Evolutionary conservation across 2,329 filamentous ascomycete species (phyloP).

Genomic region (Alternaria tenuissima): DNA sequence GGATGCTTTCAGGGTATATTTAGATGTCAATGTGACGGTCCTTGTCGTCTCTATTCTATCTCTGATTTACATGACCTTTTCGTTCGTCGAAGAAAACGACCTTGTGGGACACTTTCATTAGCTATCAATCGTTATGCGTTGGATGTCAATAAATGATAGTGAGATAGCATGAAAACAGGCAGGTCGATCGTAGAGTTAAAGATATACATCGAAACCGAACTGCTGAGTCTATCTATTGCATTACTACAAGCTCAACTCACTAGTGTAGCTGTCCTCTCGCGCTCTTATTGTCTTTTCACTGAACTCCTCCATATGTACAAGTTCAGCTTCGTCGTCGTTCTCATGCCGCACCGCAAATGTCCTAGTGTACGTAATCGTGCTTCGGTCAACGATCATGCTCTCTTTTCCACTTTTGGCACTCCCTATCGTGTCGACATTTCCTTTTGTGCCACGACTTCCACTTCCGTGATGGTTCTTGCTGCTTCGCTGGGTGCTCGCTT

Average conservation of each 20-base stretch:
- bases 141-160: too few relatives aligned
- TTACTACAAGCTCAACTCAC: neutral
- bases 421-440: constrained; percentile 10
- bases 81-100: too few relatives aligned
- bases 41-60: too few relatives aligned
- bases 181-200: too few relatives aligned
- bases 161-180: too few relatives aligned
- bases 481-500: constrained; percentile 2
- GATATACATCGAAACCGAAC: too few relatives aligned
- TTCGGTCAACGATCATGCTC: neutral
- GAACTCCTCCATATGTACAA: neutral
- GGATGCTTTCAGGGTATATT: too few relatives aligned
- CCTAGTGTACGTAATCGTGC: constrained; percentile 12
- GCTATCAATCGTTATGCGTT: too few relatives aligned
- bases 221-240: too few relatives aligned
- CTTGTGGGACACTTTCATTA: too few relatives aligned
- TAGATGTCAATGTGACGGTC: too few relatives aligned
- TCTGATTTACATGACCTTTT: too few relatives aligned
- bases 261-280: neutral
- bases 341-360: constrained; percentile 13
- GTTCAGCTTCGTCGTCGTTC: constrained; percentile 5
- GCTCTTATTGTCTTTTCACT: neutral
- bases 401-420: constrained; percentile 2
- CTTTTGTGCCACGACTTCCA: constrained; percentile 27
- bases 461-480: constrained; percentile 18